Percentiles rank a stretch among this genome's conserved stretches.
Evolutionary conservation across 1,284 basidiomycete genomes (phyloP).

Genomic region (Moesziomyces antarcticus): DNA sequence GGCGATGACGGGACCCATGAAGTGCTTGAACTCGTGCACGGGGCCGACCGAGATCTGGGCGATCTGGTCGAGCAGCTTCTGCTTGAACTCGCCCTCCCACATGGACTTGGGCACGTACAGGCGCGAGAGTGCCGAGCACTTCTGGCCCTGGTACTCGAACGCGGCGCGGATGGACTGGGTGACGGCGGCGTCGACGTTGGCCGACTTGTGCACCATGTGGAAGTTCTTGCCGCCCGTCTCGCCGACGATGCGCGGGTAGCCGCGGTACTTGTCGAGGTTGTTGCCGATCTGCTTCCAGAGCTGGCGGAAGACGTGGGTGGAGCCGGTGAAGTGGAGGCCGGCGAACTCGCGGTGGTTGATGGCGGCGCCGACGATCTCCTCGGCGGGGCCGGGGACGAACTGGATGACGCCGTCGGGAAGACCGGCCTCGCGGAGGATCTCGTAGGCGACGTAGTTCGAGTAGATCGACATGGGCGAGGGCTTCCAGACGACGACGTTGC

Average conservation of each 20-base stretch:
- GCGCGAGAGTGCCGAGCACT: constrained; percentile 93
- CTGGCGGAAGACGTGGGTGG: constrained; percentile 85
- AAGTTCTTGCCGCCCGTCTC: constrained; percentile 97
- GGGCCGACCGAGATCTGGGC: constrained; percentile 87
- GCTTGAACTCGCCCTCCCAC: constrained; percentile 89
- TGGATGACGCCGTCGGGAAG: constrained; percentile 95
- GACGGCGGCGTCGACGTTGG: constrained; percentile 87
- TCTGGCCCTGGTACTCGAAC: constrained; percentile 98
- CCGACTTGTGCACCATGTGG: constrained; percentile 89
- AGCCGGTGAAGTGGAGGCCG: constrained; percentile 95
- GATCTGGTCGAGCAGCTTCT: constrained; percentile 79
- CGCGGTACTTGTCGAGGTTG: constrained; percentile 76
- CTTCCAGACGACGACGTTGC: constrained; percentile 97
- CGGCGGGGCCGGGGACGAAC: constrained; percentile 78
- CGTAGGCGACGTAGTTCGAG: constrained; percentile 91
- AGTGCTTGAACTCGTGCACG: constrained; percentile 82
- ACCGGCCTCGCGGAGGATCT: constrained; percentile 93
- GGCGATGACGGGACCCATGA: constrained; percentile 95
- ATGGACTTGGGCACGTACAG: constrained; percentile 87
- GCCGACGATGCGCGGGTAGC: constrained; percentile 94
- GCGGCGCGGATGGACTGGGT: constrained; percentile 87
- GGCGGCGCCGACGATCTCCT: constrained; percentile 59
- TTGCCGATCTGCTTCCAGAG: constrained; percentile 95
- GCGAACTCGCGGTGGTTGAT: constrained; percentile 83
- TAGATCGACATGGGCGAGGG: constrained; percentile 94